Evolutionary conservation across 441 rosid species (phyloP), one percentile per base, ranked within the genome.

Genomic region (Theobroma grandiflorum): DNA sequence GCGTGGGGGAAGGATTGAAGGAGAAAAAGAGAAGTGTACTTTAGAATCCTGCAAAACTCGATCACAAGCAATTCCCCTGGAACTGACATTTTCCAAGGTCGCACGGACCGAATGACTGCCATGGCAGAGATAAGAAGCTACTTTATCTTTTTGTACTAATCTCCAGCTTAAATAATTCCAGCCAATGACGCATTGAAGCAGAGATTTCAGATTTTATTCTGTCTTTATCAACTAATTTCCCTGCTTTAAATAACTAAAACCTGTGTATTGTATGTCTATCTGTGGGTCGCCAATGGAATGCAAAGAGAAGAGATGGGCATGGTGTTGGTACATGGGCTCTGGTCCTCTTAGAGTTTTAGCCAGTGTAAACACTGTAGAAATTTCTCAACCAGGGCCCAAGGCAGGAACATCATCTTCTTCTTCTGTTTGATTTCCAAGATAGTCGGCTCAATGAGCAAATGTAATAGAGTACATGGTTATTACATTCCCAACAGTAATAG

Each of bases 31-130:
- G 8, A n/a, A 26, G 31, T 26, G 31, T 26, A 26, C 31, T 26
- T 26, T 26, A 26, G 47, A 37, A 15, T 35, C 7, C 69, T 4
- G 15, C 45, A 64, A 5, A 45, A 65, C 72, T 82, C 63, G 5
- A 14, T 74, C 10, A 33, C 86, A 89, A 87, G 90, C 84, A 79
- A 86, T 80, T 67, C 45, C 61, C 33, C 77, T 15, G 15, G 57
- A 75, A 49, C 40, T 53, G 38, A 18, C 26, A 62, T 62, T 20
- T 20, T 66, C 63, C 64, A 50, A 80, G 84, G 33, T 79, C 74
- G 76, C 42, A 20, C 8, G 15, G 6, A 22, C 4, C 0, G 69
- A 58, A 35, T 49, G 64, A 47, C 4, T 72, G 53, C 47, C 82
- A 55, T 74, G 45, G 18, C 47, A 16, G 47, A 66, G 22, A 66